phyloP scores from a whole-genome alignment of 2,329 filamentous ascomycete genomes.

The Clonostachys rosea region DNA sequence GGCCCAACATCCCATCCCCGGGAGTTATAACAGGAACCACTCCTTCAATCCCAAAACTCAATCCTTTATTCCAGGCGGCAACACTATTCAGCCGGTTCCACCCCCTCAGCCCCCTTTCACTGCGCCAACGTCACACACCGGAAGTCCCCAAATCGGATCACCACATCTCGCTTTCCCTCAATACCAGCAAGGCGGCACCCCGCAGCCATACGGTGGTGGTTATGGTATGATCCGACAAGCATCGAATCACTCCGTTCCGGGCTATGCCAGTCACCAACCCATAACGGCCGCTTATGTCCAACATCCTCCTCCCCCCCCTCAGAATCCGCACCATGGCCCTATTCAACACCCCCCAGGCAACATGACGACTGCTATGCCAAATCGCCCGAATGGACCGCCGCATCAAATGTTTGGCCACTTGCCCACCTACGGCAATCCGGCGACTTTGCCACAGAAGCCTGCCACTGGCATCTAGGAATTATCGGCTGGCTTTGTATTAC shows the following conservation, averaged over 20 bases:
- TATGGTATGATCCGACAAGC: conserved; percentile 54
- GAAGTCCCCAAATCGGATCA: conserved; percentile 48
- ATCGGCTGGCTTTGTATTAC: conserved; percentile 11
- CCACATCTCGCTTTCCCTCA: conserved; percentile 44
- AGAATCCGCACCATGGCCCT: conserved; percentile 23
- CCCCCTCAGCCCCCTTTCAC: conserved; percentile 42
- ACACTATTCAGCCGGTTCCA: conserved; percentile 42
- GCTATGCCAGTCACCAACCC: conserved; percentile 31
- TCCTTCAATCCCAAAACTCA: conserved; percentile 94
- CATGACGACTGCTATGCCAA: conserved; percentile 34
- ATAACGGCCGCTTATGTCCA: conserved; percentile 21
- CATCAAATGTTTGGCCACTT: conserved; percentile 46
- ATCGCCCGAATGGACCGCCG: conserved; percentile 35
- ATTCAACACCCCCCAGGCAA: conserved; percentile 6
- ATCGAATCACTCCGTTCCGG: conserved; percentile 47
- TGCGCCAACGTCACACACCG: conserved; percentile 42
- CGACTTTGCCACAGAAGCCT: conserved; percentile 56
- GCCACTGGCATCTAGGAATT: conserved; percentile 38
- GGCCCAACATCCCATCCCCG: conserved; percentile 77
- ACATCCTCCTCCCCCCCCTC: conserved; percentile 29
- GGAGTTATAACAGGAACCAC: conserved; percentile 72
- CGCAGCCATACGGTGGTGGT: conserved; percentile 40
- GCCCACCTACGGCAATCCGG: conserved; percentile 54
- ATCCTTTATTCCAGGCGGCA: conserved; percentile 71
- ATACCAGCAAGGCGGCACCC: conserved; percentile 36